These are phyloP conservation scores for Neurospora africana DNA, from an alignment of 495 filamentous ascomycete species.

Conservation along the genomic window DNA sequence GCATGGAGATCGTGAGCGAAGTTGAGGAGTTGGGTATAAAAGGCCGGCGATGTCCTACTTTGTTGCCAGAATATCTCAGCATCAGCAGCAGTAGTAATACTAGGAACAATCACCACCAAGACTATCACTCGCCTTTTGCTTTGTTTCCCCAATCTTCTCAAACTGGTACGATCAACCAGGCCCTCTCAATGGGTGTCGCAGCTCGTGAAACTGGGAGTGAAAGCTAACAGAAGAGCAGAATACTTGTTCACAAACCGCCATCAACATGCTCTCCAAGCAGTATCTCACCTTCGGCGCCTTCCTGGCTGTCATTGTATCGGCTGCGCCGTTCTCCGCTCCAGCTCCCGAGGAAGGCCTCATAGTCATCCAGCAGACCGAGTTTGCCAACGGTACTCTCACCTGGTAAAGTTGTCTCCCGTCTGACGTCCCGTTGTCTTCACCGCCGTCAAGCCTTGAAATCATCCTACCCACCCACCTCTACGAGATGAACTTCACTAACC, in stretches of 20 bases:
- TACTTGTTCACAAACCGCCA: background rate
- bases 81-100: background rate
- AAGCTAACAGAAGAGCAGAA: background rate
- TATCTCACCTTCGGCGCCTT: background rate
- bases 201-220: background rate
- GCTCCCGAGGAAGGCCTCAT: background rate
- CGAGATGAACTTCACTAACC: background rate
- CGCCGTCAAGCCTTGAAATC: background rate
- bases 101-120: background rate
- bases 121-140: background rate
- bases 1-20: background rate
- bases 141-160: background rate
- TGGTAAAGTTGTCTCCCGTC: background rate
- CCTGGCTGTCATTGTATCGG: background rate
- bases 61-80: background rate
- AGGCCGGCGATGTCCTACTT: background rate
- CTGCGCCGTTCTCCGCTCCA: background rate
- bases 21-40: background rate
- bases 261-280: background rate
- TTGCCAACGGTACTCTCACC: background rate
- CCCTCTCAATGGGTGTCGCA: background rate
- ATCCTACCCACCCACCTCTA: background rate
- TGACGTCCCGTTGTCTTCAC: background rate
- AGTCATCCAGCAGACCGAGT: background rate
- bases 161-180: background rate